Conservation (phyloP, 1,284 basidiomycete species). For the Papiliotrema laurentii region DNA sequence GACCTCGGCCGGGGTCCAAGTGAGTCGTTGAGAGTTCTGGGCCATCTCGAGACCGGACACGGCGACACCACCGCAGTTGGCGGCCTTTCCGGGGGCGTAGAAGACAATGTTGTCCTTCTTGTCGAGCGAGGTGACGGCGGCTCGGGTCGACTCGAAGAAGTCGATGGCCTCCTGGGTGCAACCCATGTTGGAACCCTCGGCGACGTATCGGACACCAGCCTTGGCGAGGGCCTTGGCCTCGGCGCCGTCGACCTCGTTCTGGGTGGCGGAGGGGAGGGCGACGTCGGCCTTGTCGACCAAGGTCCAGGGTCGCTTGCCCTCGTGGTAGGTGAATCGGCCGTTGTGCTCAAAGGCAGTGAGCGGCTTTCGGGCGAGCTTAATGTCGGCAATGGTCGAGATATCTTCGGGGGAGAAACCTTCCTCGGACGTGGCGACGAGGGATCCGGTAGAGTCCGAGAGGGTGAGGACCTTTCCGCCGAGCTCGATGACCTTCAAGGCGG, state of each 20-base stretch:
- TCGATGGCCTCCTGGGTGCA: constrained; percentile 70
- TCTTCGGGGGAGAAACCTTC: constrained; percentile 60
- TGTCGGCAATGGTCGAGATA: constrained; percentile 56
- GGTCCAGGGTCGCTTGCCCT: constrained; percentile 70
- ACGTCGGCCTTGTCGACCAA: constrained; percentile 64
- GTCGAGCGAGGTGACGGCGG: constrained; percentile 49
- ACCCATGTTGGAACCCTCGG: constrained; percentile 71
- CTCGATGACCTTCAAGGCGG: constrained; percentile 73
- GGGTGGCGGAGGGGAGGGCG: constrained; percentile 70
- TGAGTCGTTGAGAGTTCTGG: constrained; percentile 60
- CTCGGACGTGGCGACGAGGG: constrained; percentile 56
- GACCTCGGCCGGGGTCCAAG: constrained; percentile 64
- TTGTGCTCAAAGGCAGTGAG: constrained; percentile 55
- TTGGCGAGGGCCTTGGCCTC: constrained; percentile 68
- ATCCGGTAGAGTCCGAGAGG: constrained; percentile 73
- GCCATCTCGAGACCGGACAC: constrained; percentile 66
- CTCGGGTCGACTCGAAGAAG: constrained; percentile 64
- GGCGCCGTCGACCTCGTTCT: constrained; percentile 66
- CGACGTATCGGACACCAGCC: constrained; percentile 67
- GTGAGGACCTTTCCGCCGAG: constrained; percentile 69
- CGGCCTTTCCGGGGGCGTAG: constrained; percentile 69
- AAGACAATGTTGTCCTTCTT: constrained; percentile 50
- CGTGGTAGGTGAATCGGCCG: constrained; percentile 61
- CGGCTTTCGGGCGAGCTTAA: constrained; percentile 63
- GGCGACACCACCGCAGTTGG: constrained; percentile 67